Conservation (phyloP, 352 stramenopile genomes). For the Globisporangium spiculum region DNA sequence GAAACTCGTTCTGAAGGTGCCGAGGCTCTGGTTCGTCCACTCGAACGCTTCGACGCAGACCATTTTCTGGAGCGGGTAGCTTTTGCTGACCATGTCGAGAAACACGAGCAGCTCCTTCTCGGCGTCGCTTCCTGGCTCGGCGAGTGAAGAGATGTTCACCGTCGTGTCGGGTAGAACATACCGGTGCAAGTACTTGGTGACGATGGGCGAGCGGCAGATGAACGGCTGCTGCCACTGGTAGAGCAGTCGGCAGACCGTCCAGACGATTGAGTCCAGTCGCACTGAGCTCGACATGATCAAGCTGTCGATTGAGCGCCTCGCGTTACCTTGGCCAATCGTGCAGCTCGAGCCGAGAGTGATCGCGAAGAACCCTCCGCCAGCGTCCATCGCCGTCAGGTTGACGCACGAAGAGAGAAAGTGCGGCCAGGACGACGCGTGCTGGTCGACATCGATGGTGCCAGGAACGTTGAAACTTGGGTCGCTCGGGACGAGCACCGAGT, state of each 20-base stretch:
- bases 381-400: conserved; percentile 18
- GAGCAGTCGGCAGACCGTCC: conserved; percentile 24
- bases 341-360: conserved; percentile 21
- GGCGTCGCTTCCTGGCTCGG: conserved; percentile 11
- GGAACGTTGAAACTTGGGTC: not conserved
- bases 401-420: conserved; percentile 22
- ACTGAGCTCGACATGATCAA: conserved; percentile 23
- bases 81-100: conserved; percentile 25
- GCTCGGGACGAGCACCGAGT: conserved; percentile 8
- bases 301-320: conserved; percentile 6
- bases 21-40: conserved; percentile 14
- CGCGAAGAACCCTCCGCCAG: conserved; percentile 22
- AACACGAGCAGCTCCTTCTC: conserved; percentile 23
- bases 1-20: conserved; percentile 14
- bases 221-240: conserved; percentile 22
- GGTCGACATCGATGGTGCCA: not conserved
- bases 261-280: conserved; percentile 27
- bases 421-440: conserved; percentile 19
- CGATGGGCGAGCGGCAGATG: conserved; percentile 26
- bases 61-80: conserved; percentile 21
- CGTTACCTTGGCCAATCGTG: conserved; percentile 10
- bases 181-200: conserved; percentile 19
- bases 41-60: conserved; percentile 25
- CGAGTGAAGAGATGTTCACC: conserved; percentile 10
- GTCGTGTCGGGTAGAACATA: conserved; percentile 16